Conservation (phyloP, 768 basidiomycete species). For the Boletus speciosus region DNA sequence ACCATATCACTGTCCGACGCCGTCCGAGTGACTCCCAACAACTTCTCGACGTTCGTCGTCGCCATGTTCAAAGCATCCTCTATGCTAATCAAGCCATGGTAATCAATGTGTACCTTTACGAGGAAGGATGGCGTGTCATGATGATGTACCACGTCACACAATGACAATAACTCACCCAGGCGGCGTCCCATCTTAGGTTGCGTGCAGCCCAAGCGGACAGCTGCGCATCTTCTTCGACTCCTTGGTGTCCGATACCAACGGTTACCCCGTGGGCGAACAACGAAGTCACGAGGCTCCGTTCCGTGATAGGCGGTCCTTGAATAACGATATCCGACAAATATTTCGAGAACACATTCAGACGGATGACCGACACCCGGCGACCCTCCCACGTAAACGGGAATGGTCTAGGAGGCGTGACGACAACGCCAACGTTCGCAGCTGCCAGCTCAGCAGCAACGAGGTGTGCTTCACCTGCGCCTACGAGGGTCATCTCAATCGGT, state of each 20-base stretch:
- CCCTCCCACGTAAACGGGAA: conserved; percentile 67
- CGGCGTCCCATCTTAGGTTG: conserved; percentile 84
- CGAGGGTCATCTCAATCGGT: conserved; percentile 45
- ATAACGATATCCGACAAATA: conserved; percentile 16
- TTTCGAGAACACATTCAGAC: neutral
- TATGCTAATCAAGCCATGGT: conserved; percentile 39
- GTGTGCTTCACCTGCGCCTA: conserved; percentile 56
- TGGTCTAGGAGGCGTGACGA: conserved; percentile 60
- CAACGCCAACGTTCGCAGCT: conserved; percentile 62
- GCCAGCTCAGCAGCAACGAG: conserved; percentile 44
- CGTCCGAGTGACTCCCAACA: conserved; percentile 35
- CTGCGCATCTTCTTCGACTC: conserved; percentile 51
- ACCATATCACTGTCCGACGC: conserved; percentile 35
- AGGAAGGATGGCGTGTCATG: neutral
- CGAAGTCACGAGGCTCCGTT: conserved; percentile 62
- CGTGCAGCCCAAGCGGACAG: conserved; percentile 81
- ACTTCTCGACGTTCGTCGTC: conserved; percentile 40
- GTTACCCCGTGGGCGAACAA: conserved; percentile 57
- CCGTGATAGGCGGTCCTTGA: conserved; percentile 69
- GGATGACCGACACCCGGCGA: conserved; percentile 51
- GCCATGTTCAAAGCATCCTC: conserved; percentile 39
- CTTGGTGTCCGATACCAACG: conserved; percentile 50
- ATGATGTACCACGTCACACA: neutral
- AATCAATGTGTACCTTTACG: conserved; percentile 32
- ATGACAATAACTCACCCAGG: conserved; percentile 78